These are phyloP conservation scores for Cercospora sesami DNA, from an alignment of 2,329 filamentous ascomycete genomes.

Conservation along the genomic window DNA sequence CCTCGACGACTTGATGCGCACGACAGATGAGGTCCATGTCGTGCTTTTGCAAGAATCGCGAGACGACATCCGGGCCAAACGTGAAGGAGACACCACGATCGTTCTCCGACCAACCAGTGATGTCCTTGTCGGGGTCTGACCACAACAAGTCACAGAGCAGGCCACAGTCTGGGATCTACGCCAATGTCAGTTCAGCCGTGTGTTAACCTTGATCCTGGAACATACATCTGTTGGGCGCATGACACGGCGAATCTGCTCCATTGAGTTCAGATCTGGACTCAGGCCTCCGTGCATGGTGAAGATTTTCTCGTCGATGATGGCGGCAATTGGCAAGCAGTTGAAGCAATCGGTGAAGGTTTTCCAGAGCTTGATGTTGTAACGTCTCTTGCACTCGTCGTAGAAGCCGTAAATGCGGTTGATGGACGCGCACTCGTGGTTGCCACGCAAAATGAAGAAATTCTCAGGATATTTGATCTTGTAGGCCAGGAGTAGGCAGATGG, in stretches of 20 bases:
- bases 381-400: slow-evolving; percentile 99
- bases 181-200: slow-evolving; percentile 20
- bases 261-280: slow-evolving; percentile 95
- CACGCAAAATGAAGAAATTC: slow-evolving; percentile 98
- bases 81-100: slow-evolving; percentile 98
- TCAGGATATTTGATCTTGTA: slow-evolving; percentile 99
- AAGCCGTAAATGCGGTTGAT: slow-evolving; percentile 99
- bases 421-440: slow-evolving; percentile 98
- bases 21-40: slow-evolving; percentile 99
- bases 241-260: slow-evolving; percentile 98
- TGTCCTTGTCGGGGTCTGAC: slow-evolving; percentile 99
- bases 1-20: slow-evolving; percentile 97
- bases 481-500: slow-evolving; percentile 90
- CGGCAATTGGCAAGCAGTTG: slow-evolving; percentile 96
- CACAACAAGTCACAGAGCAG: slow-evolving; percentile 95
- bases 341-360: slow-evolving; percentile 99
- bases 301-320: slow-evolving; percentile 99
- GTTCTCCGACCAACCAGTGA: slow-evolving; percentile 98
- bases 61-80: slow-evolving; percentile 95
- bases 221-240: slow-evolving; percentile 98
- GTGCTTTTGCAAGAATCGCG: slow-evolving; percentile 95
- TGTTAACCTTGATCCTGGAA: slow-evolving; percentile 32
- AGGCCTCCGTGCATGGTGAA: slow-evolving; percentile 99
- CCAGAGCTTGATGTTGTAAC: slow-evolving; percentile 99
- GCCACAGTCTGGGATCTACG: slow-evolving; percentile 95